Base-by-base conservation (phyloP, 257 asterid species). In the Forsythia viridissima region DNA sequence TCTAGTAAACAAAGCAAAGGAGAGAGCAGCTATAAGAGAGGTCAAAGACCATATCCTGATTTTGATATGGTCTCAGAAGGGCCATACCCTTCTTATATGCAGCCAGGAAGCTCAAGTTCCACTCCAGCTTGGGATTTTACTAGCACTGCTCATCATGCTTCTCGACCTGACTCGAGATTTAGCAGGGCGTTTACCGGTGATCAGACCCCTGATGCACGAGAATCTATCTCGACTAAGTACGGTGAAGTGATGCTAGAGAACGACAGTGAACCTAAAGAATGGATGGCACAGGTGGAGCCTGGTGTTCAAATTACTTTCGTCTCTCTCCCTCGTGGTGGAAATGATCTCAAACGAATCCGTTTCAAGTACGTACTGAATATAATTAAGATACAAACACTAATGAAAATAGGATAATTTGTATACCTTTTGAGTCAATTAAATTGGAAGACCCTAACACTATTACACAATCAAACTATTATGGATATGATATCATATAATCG, bases 101-200 rank as follows among this genome's bases (percentile, higher is more conserved):
- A 67, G 3, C 65, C 65, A 65, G 65, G 73, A 43, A 65, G 73
- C 46, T 76, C 79, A 24, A 76, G 24, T 30, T 76, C 73, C 42
- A 88, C 97, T 37, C 97, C 98, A 41, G 93, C 97, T 71, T 93
- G 97, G 98, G 91, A 95, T 81, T 93, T 89, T 67, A 78, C 90
- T 0, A 89, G 82, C 76, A 78, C 81, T 11, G 90, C 85, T 41
- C 81, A 83, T 80, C 82, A 79, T 24, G 63, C 84, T 8, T 13
- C 84, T 12, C 80, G 84, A 1, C 84, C 82, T 3, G 90, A 87
- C 75, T 69, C 96, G 12, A 88, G 92, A 55, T 94, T 90, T 75
- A 69, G 61, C 61, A 4, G 21, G 5, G 46, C 78, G 9, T 52
- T 37, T 41, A 46, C 71, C 4, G 79, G 72, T 5, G 52, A 59